phyloP scores from a whole-genome alignment of 768 basidiomycete genomes.

The Lactarius hatsudake region DNA sequence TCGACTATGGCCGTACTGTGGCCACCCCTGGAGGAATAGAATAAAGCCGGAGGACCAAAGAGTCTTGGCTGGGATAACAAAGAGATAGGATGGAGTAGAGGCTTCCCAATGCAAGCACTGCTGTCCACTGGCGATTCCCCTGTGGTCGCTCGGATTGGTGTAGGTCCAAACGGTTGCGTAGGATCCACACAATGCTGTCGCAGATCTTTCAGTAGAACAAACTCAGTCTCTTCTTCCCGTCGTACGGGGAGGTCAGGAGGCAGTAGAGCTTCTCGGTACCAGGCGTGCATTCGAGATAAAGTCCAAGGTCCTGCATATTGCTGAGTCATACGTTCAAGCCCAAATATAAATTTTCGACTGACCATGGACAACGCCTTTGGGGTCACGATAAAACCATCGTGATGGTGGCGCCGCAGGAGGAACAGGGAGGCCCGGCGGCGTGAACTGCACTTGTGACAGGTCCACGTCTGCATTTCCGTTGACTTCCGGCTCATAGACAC shows the following conservation, averaged over 20 bases:
- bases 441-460: slow-evolving; percentile 63
- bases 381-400: slow-evolving; percentile 82
- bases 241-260: slow-evolving; percentile 81
- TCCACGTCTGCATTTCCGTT: slow-evolving; percentile 43
- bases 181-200: slow-evolving; percentile 78
- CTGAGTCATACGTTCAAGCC: not conserved
- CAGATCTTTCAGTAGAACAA: slow-evolving; percentile 67
- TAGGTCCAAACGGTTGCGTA: slow-evolving; percentile 65
- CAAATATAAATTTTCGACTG: slow-evolving; percentile 31
- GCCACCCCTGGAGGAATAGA: slow-evolving; percentile 86
- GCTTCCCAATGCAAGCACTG: slow-evolving; percentile 44
- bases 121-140: slow-evolving; percentile 33
- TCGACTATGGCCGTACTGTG: slow-evolving; percentile 88
- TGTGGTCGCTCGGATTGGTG: slow-evolving; percentile 34
- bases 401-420: slow-evolving; percentile 66
- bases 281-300: slow-evolving; percentile 81
- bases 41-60: slow-evolving; percentile 83
- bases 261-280: slow-evolving; percentile 82
- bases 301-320: slow-evolving; percentile 73
- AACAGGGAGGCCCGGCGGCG: slow-evolving; percentile 75
- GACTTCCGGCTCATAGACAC: slow-evolving; percentile 56
- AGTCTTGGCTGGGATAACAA: slow-evolving; percentile 74
- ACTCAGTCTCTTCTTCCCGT: slow-evolving; percentile 69
- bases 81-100: slow-evolving; percentile 70
- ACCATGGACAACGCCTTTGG: slow-evolving; percentile 79